These are phyloP conservation scores for Rasamsonia emersonii DNA, from an alignment of 2,329 filamentous ascomycete genomes.

Conservation along the genomic window DNA sequence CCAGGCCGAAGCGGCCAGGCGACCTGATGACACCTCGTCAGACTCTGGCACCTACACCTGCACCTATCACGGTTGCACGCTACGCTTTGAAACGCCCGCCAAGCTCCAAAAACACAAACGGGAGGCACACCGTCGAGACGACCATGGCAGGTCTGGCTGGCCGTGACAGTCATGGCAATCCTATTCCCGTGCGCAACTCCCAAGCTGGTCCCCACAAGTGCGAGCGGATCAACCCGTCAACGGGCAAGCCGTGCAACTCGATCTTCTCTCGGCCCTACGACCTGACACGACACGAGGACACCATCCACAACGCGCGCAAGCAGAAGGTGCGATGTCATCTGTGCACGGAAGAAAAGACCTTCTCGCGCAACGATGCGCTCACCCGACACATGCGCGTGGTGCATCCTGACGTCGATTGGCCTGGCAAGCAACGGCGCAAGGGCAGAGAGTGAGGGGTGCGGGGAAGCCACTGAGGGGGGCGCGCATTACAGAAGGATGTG, in stretches of 20 bases:
- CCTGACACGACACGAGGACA: constrained; percentile 91
- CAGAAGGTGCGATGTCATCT: constrained; percentile 88
- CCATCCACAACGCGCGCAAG: constrained; percentile 91
- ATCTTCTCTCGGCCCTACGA: constrained; percentile 95
- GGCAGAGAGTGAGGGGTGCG: constrained; percentile 23
- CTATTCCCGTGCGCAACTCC: constrained; percentile 60
- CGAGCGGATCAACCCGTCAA: constrained; percentile 86
- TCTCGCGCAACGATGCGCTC: constrained; percentile 87
- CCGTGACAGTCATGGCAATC: constrained; percentile 38
- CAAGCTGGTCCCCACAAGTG: constrained; percentile 92
- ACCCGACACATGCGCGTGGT: constrained; percentile 92
- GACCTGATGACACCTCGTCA: constrained; percentile 58
- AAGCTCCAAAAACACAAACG: constrained; percentile 93
- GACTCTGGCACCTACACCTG: constrained; percentile 91
- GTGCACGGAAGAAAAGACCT: constrained; percentile 94
- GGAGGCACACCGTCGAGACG: constrained; percentile 78
- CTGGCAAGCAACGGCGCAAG: constrained; percentile 51
- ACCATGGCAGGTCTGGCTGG: constrained; percentile 40
- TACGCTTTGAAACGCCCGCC: constrained; percentile 78
- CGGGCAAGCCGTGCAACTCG: constrained; percentile 88
- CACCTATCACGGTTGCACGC: constrained; percentile 83
- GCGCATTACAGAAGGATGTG: no score
- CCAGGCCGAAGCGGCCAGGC: constrained; percentile 25
- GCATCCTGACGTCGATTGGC: constrained; percentile 77
- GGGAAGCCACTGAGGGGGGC: not conserved